Percentiles rank a stretch among this genome's conserved stretches.
phyloP scores from a whole-genome alignment of 2,329 filamentous ascomycete species.

The Gyromitra esculenta region DNA sequence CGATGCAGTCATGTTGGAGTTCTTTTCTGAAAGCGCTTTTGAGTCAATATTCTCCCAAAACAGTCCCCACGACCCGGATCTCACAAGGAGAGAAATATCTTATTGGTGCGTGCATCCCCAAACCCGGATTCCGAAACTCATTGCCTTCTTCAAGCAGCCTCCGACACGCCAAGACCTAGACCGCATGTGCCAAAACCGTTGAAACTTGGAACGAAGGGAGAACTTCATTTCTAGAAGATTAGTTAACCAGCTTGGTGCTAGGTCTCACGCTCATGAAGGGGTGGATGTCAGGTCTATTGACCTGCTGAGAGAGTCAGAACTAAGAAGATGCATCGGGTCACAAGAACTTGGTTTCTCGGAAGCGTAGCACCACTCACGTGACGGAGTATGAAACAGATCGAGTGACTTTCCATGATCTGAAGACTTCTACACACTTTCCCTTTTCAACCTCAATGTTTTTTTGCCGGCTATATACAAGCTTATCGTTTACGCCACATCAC shows the following conservation, averaged over 20 bases:
- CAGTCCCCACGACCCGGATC: not conserved
- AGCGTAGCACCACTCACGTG: not conserved
- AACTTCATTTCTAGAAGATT: not conserved
- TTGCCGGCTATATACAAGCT: not conserved
- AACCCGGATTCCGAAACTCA: slow-evolving; percentile 13
- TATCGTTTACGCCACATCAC: not conserved
- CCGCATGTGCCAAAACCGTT: slow-evolving; percentile 3
- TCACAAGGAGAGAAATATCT: not conserved
- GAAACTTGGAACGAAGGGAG: not conserved
- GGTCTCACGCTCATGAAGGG: not conserved
- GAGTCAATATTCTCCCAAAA: not conserved
- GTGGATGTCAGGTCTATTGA: not conserved
- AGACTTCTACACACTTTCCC: not conserved
- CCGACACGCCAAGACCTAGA: slow-evolving; percentile 14
- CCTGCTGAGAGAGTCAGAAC: not conserved
- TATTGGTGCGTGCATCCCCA: not conserved
- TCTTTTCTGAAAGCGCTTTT: not conserved
- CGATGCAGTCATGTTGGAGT: not conserved
- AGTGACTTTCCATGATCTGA: slow-evolving; percentile 28
- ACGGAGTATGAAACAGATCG: slow-evolving; percentile 6
- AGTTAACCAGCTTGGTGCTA: not conserved
- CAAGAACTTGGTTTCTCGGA: slow-evolving; percentile 1
- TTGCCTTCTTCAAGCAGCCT: slow-evolving; percentile 19
- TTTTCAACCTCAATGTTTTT: not conserved
- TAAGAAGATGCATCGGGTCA: not conserved